Evolutionary conservation across 495 filamentous ascomycete genomes (phyloP).

Genomic region (Trichoderma erinaceum): DNA sequence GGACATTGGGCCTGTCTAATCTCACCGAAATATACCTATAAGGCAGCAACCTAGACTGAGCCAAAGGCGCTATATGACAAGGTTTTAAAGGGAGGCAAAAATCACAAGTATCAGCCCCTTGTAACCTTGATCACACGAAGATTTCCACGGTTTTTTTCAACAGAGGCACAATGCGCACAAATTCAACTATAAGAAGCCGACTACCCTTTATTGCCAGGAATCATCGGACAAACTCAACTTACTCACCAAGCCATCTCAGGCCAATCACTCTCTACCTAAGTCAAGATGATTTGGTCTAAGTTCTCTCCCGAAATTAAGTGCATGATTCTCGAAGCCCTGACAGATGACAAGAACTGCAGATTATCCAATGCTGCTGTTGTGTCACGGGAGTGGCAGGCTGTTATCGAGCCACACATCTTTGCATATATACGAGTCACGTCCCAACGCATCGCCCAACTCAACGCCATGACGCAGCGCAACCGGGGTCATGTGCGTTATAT

Average conservation of each 20-base stretch:
- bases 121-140: no score
- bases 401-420: slow-evolving; percentile 15
- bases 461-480: slow-evolving; percentile 10
- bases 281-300: slow-evolving; percentile 8
- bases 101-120: no score
- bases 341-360: slow-evolving; percentile 8
- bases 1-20: no score
- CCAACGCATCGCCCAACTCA: not conserved
- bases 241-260: not conserved
- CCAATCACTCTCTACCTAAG: not conserved
- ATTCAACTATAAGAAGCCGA: not conserved
- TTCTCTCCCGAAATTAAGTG: slow-evolving; percentile 9
- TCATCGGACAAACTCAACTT: not conserved
- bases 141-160: no score
- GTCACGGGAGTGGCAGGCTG: slow-evolving; percentile 15
- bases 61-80: no score
- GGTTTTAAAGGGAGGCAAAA: no score
- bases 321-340: slow-evolving; percentile 5
- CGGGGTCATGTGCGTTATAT: slow-evolving; percentile 7
- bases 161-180: not conserved
- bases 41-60: no score
- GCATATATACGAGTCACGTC: not conserved
- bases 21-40: no score
- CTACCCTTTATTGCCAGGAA: not conserved
- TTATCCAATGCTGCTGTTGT: slow-evolving; percentile 11